Base-by-base conservation (phyloP, 1,284 basidiomycete genomes). In the Rhodotorula sp. region DNA sequence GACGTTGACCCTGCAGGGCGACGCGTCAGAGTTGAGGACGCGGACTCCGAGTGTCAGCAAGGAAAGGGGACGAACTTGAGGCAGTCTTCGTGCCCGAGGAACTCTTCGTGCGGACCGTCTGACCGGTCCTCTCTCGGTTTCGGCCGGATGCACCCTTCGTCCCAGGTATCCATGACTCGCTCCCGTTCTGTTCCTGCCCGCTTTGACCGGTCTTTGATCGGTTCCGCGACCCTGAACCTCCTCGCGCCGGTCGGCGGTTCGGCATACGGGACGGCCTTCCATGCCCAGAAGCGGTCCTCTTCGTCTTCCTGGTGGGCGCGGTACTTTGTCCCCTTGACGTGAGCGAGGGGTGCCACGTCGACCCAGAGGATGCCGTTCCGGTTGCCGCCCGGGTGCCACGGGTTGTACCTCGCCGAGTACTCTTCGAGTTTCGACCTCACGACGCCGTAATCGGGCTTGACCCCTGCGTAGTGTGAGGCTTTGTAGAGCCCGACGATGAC, bases 51-150 rank as follows among this genome's bases (percentile, higher is more conserved):
- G 34, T 34, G 34, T 34, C 34, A 34, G 34, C 34, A 31, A 46
- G 16, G 16, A 47, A 6, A 23, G n/a, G 12, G 3, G n/a, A 65
- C 74, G 34, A 46, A 73, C 71, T 66, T 70, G 51, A 76, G 48
- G 58, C 75, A 76, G 63, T 76, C 72, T 47, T 76, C 75, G 59
- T 68, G 64, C 15, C 74, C 74, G n/a, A 64, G 68, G 43, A 68
- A 72, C 23, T 66, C 51, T 16, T 71, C 65, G 48, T 74, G 67
- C 64, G 70, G 69, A 4, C 72, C 63, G 57, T 64, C 67, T n/a
- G 64, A 21, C 29, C 67, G 31, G 46, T 72, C 70, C 20, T 51
- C 48, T 34, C 62, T 52, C 48, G 65, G 68, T 23, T 69, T 46
- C 21, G 75, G 68, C 51, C 70, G 48, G 2, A 72, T 64, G 47